Conservation (phyloP, 2,329 filamentous ascomycete species). For the Curvularia spicifera region DNA sequence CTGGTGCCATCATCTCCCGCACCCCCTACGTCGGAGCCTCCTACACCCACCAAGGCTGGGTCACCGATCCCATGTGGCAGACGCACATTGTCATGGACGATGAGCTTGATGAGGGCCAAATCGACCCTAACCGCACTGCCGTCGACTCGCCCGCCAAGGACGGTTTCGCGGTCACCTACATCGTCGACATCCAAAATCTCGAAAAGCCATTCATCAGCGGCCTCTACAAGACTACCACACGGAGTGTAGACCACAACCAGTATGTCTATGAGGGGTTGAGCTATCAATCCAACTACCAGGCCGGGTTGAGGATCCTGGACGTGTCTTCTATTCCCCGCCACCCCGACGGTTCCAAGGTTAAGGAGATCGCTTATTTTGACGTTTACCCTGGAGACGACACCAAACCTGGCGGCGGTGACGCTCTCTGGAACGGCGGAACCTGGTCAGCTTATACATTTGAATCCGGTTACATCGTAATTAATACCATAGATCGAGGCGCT, state of each 20-base stretch:
- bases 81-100: constrained; percentile 48
- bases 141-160: constrained; percentile 39
- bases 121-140: constrained; percentile 35
- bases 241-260: constrained; percentile 56
- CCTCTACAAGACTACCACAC: constrained; percentile 50
- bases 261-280: constrained; percentile 51
- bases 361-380: constrained; percentile 54
- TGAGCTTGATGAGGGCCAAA: constrained; percentile 49
- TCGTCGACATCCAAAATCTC: constrained; percentile 48
- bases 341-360: constrained; percentile 47
- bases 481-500: constrained; percentile 56
- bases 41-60: constrained; percentile 67
- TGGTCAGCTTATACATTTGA: constrained; percentile 54
- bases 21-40: constrained; percentile 61
- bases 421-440: constrained; percentile 51
- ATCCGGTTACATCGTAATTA: constrained; percentile 54
- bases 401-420: constrained; percentile 43
- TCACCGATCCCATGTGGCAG: constrained; percentile 51
- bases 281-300: constrained; percentile 55
- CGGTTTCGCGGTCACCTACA: constrained; percentile 47
- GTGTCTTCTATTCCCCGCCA: constrained; percentile 49
- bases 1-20: constrained; percentile 62
- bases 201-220: constrained; percentile 49
- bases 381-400: constrained; percentile 52
- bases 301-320: constrained; percentile 53